These are phyloP conservation scores for Sphagnurus paluster DNA, from an alignment of 1,284 basidiomycete species.

Conservation along the genomic window DNA sequence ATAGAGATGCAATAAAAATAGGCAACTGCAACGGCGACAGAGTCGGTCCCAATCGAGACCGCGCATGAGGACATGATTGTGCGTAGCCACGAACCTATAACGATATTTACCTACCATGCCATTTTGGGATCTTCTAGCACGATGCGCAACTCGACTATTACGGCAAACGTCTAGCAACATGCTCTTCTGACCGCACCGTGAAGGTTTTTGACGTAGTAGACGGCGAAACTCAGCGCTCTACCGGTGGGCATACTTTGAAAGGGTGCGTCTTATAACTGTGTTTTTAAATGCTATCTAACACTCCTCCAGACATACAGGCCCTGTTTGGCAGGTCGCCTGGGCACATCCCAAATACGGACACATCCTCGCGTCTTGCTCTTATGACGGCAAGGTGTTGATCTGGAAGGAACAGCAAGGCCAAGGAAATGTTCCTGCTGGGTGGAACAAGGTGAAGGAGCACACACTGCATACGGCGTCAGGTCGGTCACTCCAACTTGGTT, in stretches of 20 bases:
- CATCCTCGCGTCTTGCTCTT: constrained; percentile 96
- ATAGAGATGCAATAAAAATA: constrained; percentile 20
- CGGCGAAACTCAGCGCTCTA: constrained; percentile 69
- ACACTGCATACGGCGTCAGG: constrained; percentile 92
- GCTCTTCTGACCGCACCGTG: constrained; percentile 94
- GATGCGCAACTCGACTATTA: constrained; percentile 99
- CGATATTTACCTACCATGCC: not conserved
- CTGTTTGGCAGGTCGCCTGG: constrained; percentile 99
- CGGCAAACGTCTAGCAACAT: constrained; percentile 94
- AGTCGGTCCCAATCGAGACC: constrained; percentile 83
- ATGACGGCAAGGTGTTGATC: constrained; percentile 97
- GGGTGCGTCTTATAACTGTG: constrained; percentile 57
- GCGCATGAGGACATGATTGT: constrained; percentile 97
- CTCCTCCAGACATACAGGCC: constrained; percentile 81
- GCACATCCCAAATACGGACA: constrained; percentile 96
- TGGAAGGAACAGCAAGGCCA: constrained; percentile 88
- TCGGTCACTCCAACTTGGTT: constrained; percentile 33
- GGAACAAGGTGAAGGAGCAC: constrained; percentile 98
- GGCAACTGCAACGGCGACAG: constrained; percentile 58
- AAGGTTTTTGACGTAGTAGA: constrained; percentile 96
- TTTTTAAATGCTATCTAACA: not conserved
- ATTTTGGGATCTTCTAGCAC: constrained; percentile 55
- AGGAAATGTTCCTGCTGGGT: constrained; percentile 57
- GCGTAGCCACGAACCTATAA: constrained; percentile 30
- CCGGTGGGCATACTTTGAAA: constrained; percentile 76